Percentiles rank a stretch among this genome's conserved stretches.
phyloP scores from a whole-genome alignment of 345 rosid genomes.

The Gossypium rotundifolium region DNA sequence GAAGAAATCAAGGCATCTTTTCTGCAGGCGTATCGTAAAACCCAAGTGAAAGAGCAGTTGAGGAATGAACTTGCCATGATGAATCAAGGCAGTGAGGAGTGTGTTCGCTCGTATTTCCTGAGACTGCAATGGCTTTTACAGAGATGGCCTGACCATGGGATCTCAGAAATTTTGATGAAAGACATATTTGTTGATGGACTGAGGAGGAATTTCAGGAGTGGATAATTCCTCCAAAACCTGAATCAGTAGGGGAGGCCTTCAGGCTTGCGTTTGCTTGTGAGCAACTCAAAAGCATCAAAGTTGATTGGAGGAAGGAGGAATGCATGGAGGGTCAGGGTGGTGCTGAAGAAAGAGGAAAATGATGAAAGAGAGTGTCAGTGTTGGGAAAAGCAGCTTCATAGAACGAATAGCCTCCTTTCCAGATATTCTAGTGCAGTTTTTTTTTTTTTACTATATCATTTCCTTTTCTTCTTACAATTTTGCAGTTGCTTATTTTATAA shows the following conservation, averaged over 20 bases:
- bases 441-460: too few species aligned
- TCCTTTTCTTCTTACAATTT: not conserved
- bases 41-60: conserved; percentile 16
- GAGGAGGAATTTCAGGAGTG: conserved; percentile 23
- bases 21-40: conserved; percentile 25
- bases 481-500: too few species aligned
- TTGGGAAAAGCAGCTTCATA: conserved; percentile 29
- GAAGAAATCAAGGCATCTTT: conserved; percentile 28
- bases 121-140: conserved; percentile 32
- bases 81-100: conserved; percentile 25
- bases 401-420: conserved; percentile 16
- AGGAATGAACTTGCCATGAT: conserved; percentile 21
- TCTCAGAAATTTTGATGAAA: conserved; percentile 19
- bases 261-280: conserved; percentile 29
- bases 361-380: conserved; percentile 26
- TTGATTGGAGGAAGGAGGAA: conserved; percentile 17
- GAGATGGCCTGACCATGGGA: conserved; percentile 27
- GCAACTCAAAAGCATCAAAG: conserved; percentile 20
- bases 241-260: conserved; percentile 24
- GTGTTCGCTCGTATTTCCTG: conserved; percentile 31
- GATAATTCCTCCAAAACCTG: conserved; percentile 26
- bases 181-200: conserved; percentile 30
- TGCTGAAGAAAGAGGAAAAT: not conserved
- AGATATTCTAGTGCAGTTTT: conserved; percentile 4
- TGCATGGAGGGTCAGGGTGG: not conserved